Evolutionary conservation across 805 yeast species (phyloP), one percentile per base, ranked within the genome.

Genomic region (Starmerella apicola): DNA sequence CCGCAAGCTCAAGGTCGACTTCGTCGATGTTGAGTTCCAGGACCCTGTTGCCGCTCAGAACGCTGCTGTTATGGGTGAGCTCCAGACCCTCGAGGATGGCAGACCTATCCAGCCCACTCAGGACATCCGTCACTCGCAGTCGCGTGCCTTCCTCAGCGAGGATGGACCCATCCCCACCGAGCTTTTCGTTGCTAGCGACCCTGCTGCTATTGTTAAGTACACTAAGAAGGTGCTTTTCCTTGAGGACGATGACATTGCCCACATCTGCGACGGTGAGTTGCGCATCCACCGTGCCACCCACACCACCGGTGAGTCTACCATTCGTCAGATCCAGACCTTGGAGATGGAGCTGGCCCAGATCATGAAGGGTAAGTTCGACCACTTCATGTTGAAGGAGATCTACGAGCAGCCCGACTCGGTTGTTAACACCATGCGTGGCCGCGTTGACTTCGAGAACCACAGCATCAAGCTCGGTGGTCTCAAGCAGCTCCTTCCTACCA

Each of bases 161-260:
- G 95, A 84, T 55, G 94, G 94, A 39, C 95, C 94, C 54, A 80
- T 75, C 68, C 95, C 97, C 36, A 81, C 88, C 37, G 98, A 91
- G 66, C 88, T 88, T 62, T 91, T 85, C 66, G 71, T 91, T 48
- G 85, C 96, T 12, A 85, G 96, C 20, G 99, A 91, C 66, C 95
- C 98, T 27, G 81, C 97, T 13, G 86, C 98, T 18, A 95, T 91
- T 36, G 72, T 91, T 42, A 88, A 86, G 64, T 95, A 91, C 67
- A 91, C 99, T 55, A 91, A 86, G 66, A 91, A 91, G 66, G 98
- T 91, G 23, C 70, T 91, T 54, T 88, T 82, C 65, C 71, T 91
- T 57, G 97, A 91, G 66, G 99, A 91, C 63, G 96, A 91, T 59
- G 99, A 91, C 65, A 85, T 91, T 62, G 99, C 96, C 29, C 99